A percentile compares a stretch with the other conserved stretches of the same genome.
Evolutionary conservation across 73 alveolate genomes (phyloP).

Genomic region (Uronychia binucleata): DNA sequence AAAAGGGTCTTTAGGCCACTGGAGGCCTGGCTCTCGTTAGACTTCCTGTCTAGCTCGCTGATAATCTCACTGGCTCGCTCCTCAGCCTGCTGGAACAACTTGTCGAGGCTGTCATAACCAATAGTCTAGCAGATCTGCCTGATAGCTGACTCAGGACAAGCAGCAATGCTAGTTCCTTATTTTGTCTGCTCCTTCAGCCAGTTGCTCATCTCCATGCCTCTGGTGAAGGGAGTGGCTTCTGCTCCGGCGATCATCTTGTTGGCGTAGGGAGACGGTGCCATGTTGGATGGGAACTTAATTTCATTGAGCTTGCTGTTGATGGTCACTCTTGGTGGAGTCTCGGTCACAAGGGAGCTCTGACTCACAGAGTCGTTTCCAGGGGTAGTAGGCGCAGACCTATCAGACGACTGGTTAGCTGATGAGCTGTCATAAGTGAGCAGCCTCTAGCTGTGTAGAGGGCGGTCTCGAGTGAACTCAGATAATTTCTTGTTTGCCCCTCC

Average conservation of each 20-base stretch:
- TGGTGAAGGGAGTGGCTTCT: slow-evolving; percentile 72
- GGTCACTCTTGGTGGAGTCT: not conserved
- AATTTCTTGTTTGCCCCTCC: slow-evolving; percentile 10
- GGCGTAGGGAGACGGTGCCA: slow-evolving; percentile 62
- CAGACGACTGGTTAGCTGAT: no score
- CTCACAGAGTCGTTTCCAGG: slow-evolving; percentile 32
- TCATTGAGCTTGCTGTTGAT: slow-evolving; percentile 42
- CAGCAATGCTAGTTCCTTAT: not conserved
- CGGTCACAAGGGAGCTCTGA: not conserved
- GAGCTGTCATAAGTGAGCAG: no score
- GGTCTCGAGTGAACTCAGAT: slow-evolving; percentile 14
- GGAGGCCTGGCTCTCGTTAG: not conserved
- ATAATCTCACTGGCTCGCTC: slow-evolving; percentile 4
- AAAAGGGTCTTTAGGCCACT: not conserved
- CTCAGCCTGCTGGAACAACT: not conserved
- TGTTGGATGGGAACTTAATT: slow-evolving; percentile 55
- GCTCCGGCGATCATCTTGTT: slow-evolving; percentile 42
- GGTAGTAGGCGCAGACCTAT: slow-evolving; percentile 21
- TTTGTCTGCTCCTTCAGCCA: slow-evolving; percentile 48
- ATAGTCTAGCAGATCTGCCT: no score
- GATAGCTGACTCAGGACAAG: not conserved
- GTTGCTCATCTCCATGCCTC: slow-evolving; percentile 64
- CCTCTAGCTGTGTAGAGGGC: no score
- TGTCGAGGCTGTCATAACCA: not conserved
- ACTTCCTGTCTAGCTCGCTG: not conserved